Base-by-base conservation (phyloP, 345 rosid genomes). In the Hypericum androsaemum region DNA sequence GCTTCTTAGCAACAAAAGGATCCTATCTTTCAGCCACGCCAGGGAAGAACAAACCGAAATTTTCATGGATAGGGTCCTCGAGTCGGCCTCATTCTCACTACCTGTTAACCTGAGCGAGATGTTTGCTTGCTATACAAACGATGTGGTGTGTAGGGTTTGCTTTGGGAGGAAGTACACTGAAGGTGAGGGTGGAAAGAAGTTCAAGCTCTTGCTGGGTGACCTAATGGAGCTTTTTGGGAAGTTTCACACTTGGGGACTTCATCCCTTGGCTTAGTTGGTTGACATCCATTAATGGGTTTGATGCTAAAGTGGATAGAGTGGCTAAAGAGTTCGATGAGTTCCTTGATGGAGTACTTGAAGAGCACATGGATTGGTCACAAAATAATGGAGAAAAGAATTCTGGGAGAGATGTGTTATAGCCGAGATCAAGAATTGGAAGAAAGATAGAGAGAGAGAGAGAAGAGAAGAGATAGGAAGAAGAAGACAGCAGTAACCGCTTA, bases 211-310 rank as follows among this genome's bases (percentile, higher is more conserved):
- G 32, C 32, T 22, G 4, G 32, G 32, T 22, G 32, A 22, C 32
- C 32, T 22, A 22, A 22, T 10, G 50, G 7, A 4, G 38, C 12
- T 51, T 32, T n/a, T 52, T 52, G 43, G 57, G 56, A 42, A 43
- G 3, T 51, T 16, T 42, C 16, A 46, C 10, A 11, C 10, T 60
- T 1, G 64, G 51, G 11, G 57, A 52, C 10, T 36, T 35, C 35
- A 37, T 60, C 13, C 57, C 64, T 42, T 60, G 57, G 52, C 57
- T 60, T 42, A 5, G 41, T 0, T 60, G 64, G 64, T 41, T 60
- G 10, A 52, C 42, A 42, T 17, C 7, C 5, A 37, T 60, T 8
- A 60, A 12, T n/a, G 57, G 64, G 8, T 6, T 12, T 8, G 50
- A 36, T 52, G 64, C 51, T 44, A 11, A 38, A 13, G 44, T 43